A percentile compares a stretch with the other conserved stretches of the same genome.
These are phyloP conservation scores for Gossypium davidsonii DNA, from an alignment of 441 rosid genomes.

Conservation along the genomic window DNA sequence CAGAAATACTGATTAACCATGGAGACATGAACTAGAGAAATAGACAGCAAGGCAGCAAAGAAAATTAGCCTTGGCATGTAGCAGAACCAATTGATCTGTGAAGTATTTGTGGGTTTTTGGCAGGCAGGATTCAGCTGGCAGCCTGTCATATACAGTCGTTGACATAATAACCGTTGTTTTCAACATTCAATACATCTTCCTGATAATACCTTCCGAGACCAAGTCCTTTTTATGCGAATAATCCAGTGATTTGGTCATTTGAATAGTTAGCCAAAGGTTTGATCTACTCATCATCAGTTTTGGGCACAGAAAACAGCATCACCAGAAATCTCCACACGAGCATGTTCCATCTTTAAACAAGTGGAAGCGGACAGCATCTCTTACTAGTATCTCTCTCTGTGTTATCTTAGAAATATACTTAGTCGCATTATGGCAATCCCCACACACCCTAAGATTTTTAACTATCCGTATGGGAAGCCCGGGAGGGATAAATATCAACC, in stretches of 20 bases:
- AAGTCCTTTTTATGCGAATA: background rate
- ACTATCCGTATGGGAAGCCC: slow-evolving; percentile 64
- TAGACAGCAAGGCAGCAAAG: background rate
- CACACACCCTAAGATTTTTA: slow-evolving; percentile 82
- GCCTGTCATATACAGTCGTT: background rate
- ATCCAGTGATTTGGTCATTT: slow-evolving; percentile 6
- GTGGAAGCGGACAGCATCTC: slow-evolving; percentile 88
- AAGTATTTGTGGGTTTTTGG: background rate
- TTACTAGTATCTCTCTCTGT: slow-evolving; percentile 80
- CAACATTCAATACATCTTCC: background rate
- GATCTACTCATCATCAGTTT: background rate
- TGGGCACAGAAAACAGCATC: slow-evolving; percentile 16
- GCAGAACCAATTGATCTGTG: background rate
- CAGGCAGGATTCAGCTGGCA: background rate
- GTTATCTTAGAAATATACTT: slow-evolving; percentile 81
- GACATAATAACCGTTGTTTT: background rate
- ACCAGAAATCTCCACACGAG: slow-evolving; percentile 98
- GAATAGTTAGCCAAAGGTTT: background rate
- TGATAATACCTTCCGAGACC: background rate
- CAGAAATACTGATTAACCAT: background rate
- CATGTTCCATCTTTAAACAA: slow-evolving; percentile 80
- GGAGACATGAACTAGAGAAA: background rate
- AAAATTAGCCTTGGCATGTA: background rate
- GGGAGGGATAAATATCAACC: slow-evolving; percentile 60
- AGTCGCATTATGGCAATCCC: slow-evolving; percentile 82